These are phyloP conservation scores for Lepidium aucheri DNA, from an alignment of 345 rosid genomes.

Conservation along the genomic window DNA sequence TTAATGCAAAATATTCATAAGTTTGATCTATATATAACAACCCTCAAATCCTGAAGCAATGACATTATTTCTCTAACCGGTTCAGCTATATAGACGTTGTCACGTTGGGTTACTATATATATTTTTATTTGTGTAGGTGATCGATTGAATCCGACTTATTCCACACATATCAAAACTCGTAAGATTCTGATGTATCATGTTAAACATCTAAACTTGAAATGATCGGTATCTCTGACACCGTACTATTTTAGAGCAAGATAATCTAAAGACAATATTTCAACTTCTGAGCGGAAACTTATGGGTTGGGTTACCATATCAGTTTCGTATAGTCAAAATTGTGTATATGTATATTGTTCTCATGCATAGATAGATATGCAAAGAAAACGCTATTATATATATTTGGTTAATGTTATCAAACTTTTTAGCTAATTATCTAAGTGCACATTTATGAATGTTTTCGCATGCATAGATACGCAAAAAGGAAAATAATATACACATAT, in stretches of 20 bases:
- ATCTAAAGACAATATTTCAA: too few species aligned
- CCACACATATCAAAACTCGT: too few species aligned
- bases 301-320: not conserved
- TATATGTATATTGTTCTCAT: not conserved
- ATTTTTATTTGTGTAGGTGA: too few species aligned
- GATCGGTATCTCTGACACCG: too few species aligned
- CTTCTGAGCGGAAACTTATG: too few species aligned
- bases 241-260: too few species aligned
- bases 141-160: too few species aligned
- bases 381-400: not conserved
- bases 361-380: not conserved
- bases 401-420: not conserved
- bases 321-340: not conserved
- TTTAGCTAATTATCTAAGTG: not conserved
- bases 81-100: not conserved
- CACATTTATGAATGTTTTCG: not conserved
- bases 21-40: not conserved
- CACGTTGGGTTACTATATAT: not conserved
- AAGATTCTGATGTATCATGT: too few species aligned
- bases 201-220: too few species aligned
- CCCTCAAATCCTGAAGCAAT: not conserved
- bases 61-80: not conserved
- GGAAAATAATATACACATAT: not conserved
- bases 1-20: not conserved
- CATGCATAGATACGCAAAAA: not conserved